A percentile compares a stretch with the other conserved stretches of the same genome.
These are phyloP conservation scores for Trichocomaceae sp. DNA, from an alignment of 2,329 filamentous ascomycete species.

Conservation along the genomic window DNA sequence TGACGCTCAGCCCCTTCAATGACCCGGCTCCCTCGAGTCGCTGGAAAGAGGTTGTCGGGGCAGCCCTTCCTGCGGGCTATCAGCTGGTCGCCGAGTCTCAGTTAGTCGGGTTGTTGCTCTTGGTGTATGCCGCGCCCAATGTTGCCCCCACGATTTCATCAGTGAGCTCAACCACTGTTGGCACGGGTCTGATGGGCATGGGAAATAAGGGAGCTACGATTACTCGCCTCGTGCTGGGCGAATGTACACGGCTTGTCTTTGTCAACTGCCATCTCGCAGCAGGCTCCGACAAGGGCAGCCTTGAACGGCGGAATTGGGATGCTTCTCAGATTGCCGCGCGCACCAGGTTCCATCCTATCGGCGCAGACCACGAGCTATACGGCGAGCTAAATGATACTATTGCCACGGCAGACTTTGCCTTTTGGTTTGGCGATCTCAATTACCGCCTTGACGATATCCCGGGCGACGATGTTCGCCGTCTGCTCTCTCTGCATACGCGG, in stretches of 20 bases:
- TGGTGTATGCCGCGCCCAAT: conserved; percentile 77
- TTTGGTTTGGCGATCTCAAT: conserved; percentile 96
- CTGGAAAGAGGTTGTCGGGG: conserved; percentile 73
- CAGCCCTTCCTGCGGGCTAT: conserved; percentile 71
- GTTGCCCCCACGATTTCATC: conserved; percentile 69
- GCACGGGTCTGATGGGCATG: conserved; percentile 83
- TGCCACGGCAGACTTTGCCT: conserved; percentile 85
- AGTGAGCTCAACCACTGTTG: conserved; percentile 74
- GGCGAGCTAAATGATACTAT: conserved; percentile 56
- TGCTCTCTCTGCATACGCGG: conserved; percentile 73
- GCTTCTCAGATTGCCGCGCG: conserved; percentile 68
- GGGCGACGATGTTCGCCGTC: conserved; percentile 78
- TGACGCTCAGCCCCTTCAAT: conserved; percentile 68
- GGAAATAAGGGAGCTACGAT: conserved; percentile 92
- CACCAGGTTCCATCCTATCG: conserved; percentile 70
- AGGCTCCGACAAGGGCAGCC: conserved; percentile 66
- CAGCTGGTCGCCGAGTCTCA: conserved; percentile 72
- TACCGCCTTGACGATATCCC: conserved; percentile 84
- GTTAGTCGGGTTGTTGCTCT: conserved; percentile 72
- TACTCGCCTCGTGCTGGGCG: conserved; percentile 75
- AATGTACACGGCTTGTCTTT: conserved; percentile 83
- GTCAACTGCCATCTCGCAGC: conserved; percentile 88
- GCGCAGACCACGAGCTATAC: conserved; percentile 56
- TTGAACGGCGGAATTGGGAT: conserved; percentile 89
- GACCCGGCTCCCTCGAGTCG: conserved; percentile 65